Evolutionary conservation across 1,139 yeast species (phyloP), one percentile per base, ranked within the genome.

Genomic region (Kodamaea plutei): DNA sequence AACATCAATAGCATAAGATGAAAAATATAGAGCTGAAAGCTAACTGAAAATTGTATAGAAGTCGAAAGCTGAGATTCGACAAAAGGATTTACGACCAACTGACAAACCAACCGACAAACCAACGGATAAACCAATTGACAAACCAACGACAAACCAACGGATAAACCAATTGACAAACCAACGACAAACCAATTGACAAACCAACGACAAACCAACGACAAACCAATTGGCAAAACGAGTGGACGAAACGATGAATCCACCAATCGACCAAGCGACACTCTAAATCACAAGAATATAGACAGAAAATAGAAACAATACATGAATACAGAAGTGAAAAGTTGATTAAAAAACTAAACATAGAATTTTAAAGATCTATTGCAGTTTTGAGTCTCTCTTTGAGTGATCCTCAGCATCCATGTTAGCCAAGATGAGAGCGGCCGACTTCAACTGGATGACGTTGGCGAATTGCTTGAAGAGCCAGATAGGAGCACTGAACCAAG

Each of bases 381-480:
- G 3, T 21, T 12, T 10, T 21, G 12, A 11, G 20, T 9, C 9
- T 17, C 32, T 31, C 34, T 52, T 50, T 6, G 63, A 47, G 37
- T 59, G 67, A 24, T 75, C 83, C 34, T 73, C 76, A 11, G 91
- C 93, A 56, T 93, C 98, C 41, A 76, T 54, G 40, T 72, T 77
- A 6, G 96, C 97, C 50, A 93, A 70, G 35, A 77, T 71, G 28
- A 83, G 59, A 8, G 95, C 87, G 13, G 98, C 99, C 46, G 84
- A 77, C 42, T 76, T 72, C 72, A 93, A 64, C 60, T 93, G 99
- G 41, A 93, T 77, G 19, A 85, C 79, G 52, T 93, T 93, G 44
- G 95, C 84, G 41, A 83, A 62, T 64, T 93, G 98, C 63, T 93
- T 93, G 62, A 88, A 87, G 14, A 77, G 58, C 88, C 95, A 91